Evolutionary conservation across 257 asterid genomes (phyloP).

Genomic region (Solanum ossicruentum): DNA sequence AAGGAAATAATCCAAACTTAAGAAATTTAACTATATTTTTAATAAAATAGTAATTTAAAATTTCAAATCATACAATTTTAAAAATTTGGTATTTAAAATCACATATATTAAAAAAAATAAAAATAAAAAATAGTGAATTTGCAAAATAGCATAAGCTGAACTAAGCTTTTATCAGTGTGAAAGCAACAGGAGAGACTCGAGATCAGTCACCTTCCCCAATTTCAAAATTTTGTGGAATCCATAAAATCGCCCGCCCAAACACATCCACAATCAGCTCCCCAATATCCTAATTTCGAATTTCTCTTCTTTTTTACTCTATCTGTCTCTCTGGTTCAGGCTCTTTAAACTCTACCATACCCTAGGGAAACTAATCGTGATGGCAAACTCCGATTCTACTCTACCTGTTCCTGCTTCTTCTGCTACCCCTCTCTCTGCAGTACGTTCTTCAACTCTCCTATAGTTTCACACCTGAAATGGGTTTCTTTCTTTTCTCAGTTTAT

Average conservation of each 20-base stretch:
- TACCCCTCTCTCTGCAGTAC: conserved; percentile 33
- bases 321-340: not conserved
- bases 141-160: not conserved
- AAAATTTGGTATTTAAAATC: no score
- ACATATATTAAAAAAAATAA: no score
- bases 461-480: not conserved
- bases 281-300: not conserved
- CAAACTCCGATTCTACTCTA: conserved; percentile 30
- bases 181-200: not conserved
- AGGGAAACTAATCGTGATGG: conserved; percentile 24
- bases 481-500: not conserved
- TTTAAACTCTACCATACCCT: not conserved
- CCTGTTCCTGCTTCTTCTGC: conserved; percentile 17
- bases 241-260: conserved; percentile 34
- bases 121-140: not conserved
- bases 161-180: not conserved
- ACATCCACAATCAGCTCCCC: not conserved
- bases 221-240: not conserved
- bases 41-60: no score
- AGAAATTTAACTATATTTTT: no score
- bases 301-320: not conserved
- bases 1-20: no score
- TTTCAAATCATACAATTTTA: no score
- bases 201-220: not conserved
- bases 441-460: not conserved